phyloP scores from a whole-genome alignment of 1,139 yeast species.

The Debaryomyces coudertii region DNA sequence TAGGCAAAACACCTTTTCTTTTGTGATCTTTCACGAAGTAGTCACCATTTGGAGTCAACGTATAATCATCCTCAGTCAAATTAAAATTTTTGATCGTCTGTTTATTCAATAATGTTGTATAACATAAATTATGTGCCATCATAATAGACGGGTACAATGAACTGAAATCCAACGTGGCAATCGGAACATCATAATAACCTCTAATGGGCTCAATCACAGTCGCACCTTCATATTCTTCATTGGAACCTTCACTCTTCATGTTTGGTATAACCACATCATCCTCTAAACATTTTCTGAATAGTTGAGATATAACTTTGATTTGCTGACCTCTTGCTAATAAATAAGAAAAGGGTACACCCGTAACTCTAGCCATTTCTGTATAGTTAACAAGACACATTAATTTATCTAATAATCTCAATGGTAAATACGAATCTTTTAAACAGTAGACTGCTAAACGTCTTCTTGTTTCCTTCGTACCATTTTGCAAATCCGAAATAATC shows the following conservation, averaged over 20 bases:
- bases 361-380: slow-evolving; percentile 99
- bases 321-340: slow-evolving; percentile 93
- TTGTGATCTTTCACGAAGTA: slow-evolving; percentile 74
- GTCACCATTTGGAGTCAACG: slow-evolving; percentile 89
- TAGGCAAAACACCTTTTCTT: slow-evolving; percentile 88
- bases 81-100: slow-evolving; percentile 68
- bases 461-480: slow-evolving; percentile 90
- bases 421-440: slow-evolving; percentile 92
- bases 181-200: slow-evolving; percentile 96
- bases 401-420: slow-evolving; percentile 83
- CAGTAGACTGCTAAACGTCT: slow-evolving; percentile 96
- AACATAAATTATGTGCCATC: slow-evolving; percentile 99
- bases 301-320: slow-evolving; percentile 93
- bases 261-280: slow-evolving; percentile 90
- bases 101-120: slow-evolving; percentile 80
- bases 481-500: slow-evolving; percentile 90
- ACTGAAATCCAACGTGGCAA: slow-evolving; percentile 96
- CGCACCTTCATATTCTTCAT: slow-evolving; percentile 98
- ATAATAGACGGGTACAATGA: slow-evolving; percentile 97
- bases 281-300: slow-evolving; percentile 87
- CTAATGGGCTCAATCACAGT: slow-evolving; percentile 96
- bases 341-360: slow-evolving; percentile 96
- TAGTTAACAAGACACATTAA: slow-evolving; percentile 96
- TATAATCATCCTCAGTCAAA: slow-evolving; percentile 76
- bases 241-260: slow-evolving; percentile 76